Conservation (phyloP, 2,329 filamentous ascomycete genomes). For the Apiospora sp. region DNA sequence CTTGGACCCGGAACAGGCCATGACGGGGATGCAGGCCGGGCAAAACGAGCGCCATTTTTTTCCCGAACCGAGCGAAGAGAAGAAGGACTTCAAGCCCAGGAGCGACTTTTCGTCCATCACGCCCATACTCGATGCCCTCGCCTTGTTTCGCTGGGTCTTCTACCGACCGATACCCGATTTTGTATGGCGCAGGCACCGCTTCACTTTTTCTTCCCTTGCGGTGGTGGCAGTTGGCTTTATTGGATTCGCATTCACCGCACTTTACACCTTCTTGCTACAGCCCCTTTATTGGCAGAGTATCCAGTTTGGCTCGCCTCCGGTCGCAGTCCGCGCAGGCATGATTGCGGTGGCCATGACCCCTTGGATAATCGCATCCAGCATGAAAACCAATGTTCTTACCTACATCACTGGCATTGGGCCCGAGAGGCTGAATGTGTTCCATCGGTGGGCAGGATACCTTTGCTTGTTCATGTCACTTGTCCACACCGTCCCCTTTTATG, state of each 20-base stretch:
- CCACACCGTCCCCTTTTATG: constrained; percentile 88
- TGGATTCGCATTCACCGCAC: constrained; percentile 74
- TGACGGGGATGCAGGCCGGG: constrained; percentile 57
- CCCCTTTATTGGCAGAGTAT: constrained; percentile 92
- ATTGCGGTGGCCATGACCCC: constrained; percentile 89
- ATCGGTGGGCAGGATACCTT: constrained; percentile 90
- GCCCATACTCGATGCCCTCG: constrained; percentile 79
- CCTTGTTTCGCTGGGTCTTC: constrained; percentile 87
- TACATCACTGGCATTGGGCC: constrained; percentile 89
- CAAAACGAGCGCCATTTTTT: constrained; percentile 76
- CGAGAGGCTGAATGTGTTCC: constrained; percentile 89
- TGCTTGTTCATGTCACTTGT: constrained; percentile 83
- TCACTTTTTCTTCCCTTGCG: constrained; percentile 83
- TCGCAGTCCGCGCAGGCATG: constrained; percentile 91
- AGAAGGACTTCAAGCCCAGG: constrained; percentile 66
- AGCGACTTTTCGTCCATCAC: constrained; percentile 79
- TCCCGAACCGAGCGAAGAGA: constrained; percentile 67
- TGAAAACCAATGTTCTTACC: constrained; percentile 88
- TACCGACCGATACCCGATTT: constrained; percentile 86
- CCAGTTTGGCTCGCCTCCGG: constrained; percentile 82
- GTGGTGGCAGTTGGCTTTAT: constrained; percentile 73
- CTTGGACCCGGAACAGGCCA: constrained; percentile 56
- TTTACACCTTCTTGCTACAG: constrained; percentile 87
- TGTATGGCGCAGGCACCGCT: constrained; percentile 69
- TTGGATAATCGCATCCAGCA: constrained; percentile 89